Evolutionary conservation across 1,139 yeast species (phyloP).

Genomic region (Trichomonascaceae sp.): DNA sequence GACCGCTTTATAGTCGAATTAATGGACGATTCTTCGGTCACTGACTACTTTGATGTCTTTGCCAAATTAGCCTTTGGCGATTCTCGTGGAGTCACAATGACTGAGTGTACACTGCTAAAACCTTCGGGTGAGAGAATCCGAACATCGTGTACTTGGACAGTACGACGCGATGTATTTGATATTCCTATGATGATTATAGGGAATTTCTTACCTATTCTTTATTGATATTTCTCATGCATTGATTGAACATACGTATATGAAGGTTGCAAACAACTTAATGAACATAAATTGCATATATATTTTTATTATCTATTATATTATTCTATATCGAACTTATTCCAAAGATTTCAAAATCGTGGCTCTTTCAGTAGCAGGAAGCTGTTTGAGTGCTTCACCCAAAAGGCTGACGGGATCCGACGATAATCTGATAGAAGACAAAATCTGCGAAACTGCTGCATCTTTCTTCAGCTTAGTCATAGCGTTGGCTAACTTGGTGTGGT

Average conservation of each 20-base stretch:
- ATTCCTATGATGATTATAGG: slow-evolving; percentile 97
- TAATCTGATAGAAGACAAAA: slow-evolving; percentile 1
- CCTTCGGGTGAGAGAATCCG: slow-evolving; percentile 46
- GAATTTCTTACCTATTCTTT: slow-evolving; percentile 35
- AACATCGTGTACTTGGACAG: slow-evolving; percentile 86
- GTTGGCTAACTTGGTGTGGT: slow-evolving; percentile 57
- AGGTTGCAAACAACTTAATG: background rate
- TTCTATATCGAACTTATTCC: slow-evolving; percentile 2
- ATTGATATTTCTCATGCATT: background rate
- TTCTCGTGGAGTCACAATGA: slow-evolving; percentile 78
- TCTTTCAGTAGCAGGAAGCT: slow-evolving; percentile 56
- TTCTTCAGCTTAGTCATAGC: slow-evolving; percentile 50
- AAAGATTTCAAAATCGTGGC: slow-evolving; percentile 40
- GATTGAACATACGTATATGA: background rate
- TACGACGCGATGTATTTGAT: slow-evolving; percentile 81
- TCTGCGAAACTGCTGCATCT: slow-evolving; percentile 19
- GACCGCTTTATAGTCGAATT: slow-evolving; percentile 77
- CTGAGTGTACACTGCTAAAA: slow-evolving; percentile 70
- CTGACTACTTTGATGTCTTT: slow-evolving; percentile 82
- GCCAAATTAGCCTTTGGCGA: slow-evolving; percentile 88
- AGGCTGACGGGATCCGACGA: slow-evolving; percentile 45
- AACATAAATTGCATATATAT: background rate
- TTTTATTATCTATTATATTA: slow-evolving; percentile 1
- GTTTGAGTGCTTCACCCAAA: slow-evolving; percentile 54
- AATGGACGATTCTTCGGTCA: slow-evolving; percentile 78